phyloP scores from a whole-genome alignment of 2,329 filamentous ascomycete genomes.

The Conoideocrella luteorostrata region DNA sequence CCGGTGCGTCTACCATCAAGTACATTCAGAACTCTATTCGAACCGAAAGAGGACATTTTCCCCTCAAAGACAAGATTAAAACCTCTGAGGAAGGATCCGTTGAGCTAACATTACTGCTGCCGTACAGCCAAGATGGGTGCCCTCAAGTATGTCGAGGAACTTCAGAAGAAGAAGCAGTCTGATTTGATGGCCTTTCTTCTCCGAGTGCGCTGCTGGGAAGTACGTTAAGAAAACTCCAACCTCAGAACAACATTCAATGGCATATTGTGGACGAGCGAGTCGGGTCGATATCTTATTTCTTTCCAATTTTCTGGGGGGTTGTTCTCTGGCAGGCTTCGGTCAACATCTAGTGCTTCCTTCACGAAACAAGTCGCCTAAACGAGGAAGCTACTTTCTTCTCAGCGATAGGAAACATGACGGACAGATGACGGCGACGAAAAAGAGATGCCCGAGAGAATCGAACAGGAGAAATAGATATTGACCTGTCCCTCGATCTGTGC shows the following conservation, averaged over 20 bases:
- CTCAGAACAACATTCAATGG: slow-evolving; percentile 17
- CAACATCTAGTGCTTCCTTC: too few species aligned
- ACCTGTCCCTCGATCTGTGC: slow-evolving; percentile 39
- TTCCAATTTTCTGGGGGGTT: slow-evolving; percentile 9
- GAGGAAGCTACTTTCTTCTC: too few species aligned
- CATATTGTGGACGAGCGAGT: slow-evolving; percentile 27
- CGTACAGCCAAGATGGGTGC: slow-evolving; percentile 81
- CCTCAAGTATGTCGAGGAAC: slow-evolving; percentile 99
- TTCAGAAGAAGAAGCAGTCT: slow-evolving; percentile 99
- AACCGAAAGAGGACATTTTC: too few species aligned
- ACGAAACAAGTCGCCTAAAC: too few species aligned
- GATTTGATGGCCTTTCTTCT: slow-evolving; percentile 99
- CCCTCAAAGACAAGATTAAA: background rate
- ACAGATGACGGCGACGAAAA: background rate
- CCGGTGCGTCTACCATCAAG: slow-evolving; percentile 25
- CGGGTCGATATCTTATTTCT: slow-evolving; percentile 13
- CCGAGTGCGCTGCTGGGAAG: slow-evolving; percentile 99
- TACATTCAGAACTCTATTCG: background rate
- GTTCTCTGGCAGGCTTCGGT: too few species aligned
- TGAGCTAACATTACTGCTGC: slow-evolving; percentile 2
- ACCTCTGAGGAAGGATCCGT: background rate
- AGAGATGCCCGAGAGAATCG: background rate
- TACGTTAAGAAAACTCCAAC: slow-evolving; percentile 54
- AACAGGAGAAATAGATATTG: background rate
- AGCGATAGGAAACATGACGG: too few species aligned